These are phyloP conservation scores for Gymnopus androsaceus DNA, from an alignment of 1,284 basidiomycete genomes.

Conservation along the genomic window DNA sequence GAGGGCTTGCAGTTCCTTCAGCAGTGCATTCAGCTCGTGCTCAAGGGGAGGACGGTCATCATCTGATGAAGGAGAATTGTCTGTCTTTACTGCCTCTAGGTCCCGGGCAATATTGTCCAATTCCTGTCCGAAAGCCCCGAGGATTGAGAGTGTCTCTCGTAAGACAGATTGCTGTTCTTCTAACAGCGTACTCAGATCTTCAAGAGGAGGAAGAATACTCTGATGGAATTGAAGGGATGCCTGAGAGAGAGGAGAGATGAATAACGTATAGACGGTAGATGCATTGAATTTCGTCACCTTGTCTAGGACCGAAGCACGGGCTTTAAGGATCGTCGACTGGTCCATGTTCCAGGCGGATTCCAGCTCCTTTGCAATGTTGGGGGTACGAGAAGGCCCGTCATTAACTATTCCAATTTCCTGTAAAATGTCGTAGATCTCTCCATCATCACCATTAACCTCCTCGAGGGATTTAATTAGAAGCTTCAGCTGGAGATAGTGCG, in stretches of 20 bases:
- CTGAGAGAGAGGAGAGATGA: not conserved
- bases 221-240: not conserved
- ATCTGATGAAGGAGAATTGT: not conserved
- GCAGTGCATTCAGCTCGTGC: not conserved
- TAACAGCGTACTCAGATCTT: not conserved
- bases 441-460: not conserved
- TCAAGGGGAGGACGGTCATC: not conserved
- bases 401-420: not conserved
- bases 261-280: not conserved
- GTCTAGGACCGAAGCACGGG: not conserved
- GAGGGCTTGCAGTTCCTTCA: constrained; percentile 1
- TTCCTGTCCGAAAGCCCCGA: constrained; percentile 1
- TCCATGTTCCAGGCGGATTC: constrained; percentile 7
- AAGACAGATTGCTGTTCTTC: not conserved
- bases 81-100: not conserved
- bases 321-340: not conserved
- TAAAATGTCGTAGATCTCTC: constrained; percentile 10
- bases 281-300: not conserved
- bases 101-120: not conserved
- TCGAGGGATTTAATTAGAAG: not conserved
- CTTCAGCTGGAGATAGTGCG: not conserved
- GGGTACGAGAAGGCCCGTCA: not conserved
- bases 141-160: not conserved
- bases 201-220: constrained; percentile 1
- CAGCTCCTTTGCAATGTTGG: not conserved